A percentile compares a stretch with the other conserved stretches of the same genome.
phyloP scores from a whole-genome alignment of 2,329 filamentous ascomycete genomes.

The Cryphonectria parasitica region DNA sequence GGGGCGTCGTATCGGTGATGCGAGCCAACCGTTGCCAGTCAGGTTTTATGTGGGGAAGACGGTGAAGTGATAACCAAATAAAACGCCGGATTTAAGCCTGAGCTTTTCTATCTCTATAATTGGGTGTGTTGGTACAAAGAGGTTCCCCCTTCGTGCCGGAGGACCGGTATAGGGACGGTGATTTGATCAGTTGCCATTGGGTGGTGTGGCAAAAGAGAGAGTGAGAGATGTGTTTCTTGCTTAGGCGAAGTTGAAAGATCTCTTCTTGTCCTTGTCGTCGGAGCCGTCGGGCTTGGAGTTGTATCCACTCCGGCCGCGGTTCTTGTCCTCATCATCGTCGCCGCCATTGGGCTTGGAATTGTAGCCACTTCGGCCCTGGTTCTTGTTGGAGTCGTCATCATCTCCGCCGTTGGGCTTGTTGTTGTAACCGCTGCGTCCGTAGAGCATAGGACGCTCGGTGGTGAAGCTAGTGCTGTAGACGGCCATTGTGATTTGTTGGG shows the following conservation, averaged over 20 bases:
- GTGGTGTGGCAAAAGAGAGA: background rate
- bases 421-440: conserved; percentile 49
- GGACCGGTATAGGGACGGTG: conserved; percentile 6
- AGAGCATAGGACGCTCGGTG: conserved; percentile 44
- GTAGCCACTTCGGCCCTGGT: conserved; percentile 52
- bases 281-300: conserved; percentile 38
- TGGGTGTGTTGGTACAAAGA: conserved; percentile 20
- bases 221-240: conserved; percentile 10
- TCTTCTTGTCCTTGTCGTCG: conserved; percentile 37
- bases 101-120: conserved; percentile 25
- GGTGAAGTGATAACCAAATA: conserved; percentile 23
- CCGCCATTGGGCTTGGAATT: conserved; percentile 39
- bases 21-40: conserved; percentile 18
- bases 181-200: conserved; percentile 16
- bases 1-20: conserved; percentile 16
- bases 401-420: conserved; percentile 38
- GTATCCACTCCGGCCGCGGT: conserved; percentile 52
- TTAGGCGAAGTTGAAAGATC: conserved; percentile 36
- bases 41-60: conserved; percentile 2
- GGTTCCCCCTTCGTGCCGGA: conserved; percentile 1
- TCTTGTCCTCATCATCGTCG: conserved; percentile 39
- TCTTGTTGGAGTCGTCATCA: conserved; percentile 39
- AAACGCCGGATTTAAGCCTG: conserved; percentile 21
- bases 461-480: conserved; percentile 37
- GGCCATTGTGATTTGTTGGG: conserved; percentile 42